Percentiles rank a stretch among this genome's conserved stretches.
Conservation (phyloP, 805 yeast genomes). For the Wickerhamiella sergipiensis region DNA sequence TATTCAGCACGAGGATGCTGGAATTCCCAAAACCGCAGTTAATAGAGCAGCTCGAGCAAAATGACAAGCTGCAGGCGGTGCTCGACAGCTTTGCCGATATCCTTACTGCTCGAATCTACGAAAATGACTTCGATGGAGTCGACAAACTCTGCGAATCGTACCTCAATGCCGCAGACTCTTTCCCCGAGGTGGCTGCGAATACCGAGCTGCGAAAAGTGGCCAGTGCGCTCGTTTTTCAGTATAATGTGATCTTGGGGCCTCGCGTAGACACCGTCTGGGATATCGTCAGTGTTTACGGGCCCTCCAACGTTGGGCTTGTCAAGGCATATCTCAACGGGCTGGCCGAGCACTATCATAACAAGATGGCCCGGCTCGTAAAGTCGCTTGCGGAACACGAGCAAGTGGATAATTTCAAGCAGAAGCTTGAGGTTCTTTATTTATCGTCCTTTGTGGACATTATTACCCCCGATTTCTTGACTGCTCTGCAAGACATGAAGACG, state of each 20-base stretch:
- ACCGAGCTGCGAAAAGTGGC: slow-evolving; percentile 9
- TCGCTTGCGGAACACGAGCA: slow-evolving; percentile 15
- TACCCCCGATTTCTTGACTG: slow-evolving; percentile 1
- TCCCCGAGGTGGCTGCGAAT: background rate
- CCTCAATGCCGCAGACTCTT: background rate
- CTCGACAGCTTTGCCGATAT: slow-evolving; percentile 3
- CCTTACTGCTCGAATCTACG: background rate
- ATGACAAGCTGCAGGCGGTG: slow-evolving; percentile 1
- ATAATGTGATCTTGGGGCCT: slow-evolving; percentile 5
- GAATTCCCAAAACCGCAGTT: slow-evolving; percentile 3
- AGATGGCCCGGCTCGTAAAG: background rate
- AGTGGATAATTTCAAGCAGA: slow-evolving; percentile 24
- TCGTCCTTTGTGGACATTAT: slow-evolving; percentile 2
- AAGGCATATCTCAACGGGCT: slow-evolving; percentile 5
- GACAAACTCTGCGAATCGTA: slow-evolving; percentile 1
- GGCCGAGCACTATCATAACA: slow-evolving; percentile 1
- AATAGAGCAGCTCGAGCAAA: background rate
- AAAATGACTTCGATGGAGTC: background rate
- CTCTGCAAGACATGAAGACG: background rate
- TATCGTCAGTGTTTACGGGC: slow-evolving; percentile 16
- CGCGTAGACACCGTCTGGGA: slow-evolving; percentile 19
- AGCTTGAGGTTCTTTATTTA: slow-evolving; percentile 25
- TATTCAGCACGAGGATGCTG: no score
- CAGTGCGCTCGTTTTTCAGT: slow-evolving; percentile 3
- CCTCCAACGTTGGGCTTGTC: slow-evolving; percentile 8